Evolutionary conservation across 148 eudicot species (phyloP), one percentile per base, ranked within the genome.

Genomic region (Fagopyrum homotropicum): DNA sequence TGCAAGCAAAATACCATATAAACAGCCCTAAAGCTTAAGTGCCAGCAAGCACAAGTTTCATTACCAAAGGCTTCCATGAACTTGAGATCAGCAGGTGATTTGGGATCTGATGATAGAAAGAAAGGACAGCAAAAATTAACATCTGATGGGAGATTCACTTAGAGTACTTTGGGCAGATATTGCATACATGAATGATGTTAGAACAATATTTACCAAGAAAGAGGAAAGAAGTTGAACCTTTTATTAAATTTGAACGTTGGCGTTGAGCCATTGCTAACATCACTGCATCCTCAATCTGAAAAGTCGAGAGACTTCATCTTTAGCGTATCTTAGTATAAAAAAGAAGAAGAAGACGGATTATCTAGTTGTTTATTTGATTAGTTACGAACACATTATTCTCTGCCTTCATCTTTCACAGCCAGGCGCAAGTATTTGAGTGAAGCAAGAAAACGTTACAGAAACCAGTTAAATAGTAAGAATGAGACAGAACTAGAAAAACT

Each of bases 251-350:
- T 47, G 92, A 85, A 45, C 94, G 96, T 77, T 94, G 82, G 44
- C 77, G 80, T 76, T 89, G 94, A 17, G 92, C 89, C 87, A 92
- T 79, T 73, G 96, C 86, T 56, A 96, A 85, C 57, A 90, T 84
- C 55, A 89, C 88, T 81, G 99, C 99, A 87, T 92, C 98, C 86
- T 96, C 99, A 79, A 96, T 89, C 99, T 96, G 75, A 76, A 79
- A 68, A 72, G 64, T 35, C 0, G 45, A 77, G 29, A 11, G 11
- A 70, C 12, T 40, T 50, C 48, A 11, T 35, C 43, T 19, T 72
- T 60, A 72, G 69, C 35, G 48, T n/a, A 17, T 46, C 8, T 48
- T 22, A 55, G 6, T 55, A 5, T 15, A 2, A 4, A 15, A 1
- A 69, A 40, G 43, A 30, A 43, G 43, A 30, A 43, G 7, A 6